A percentile compares a stretch with the other conserved stretches of the same genome.
These are phyloP conservation scores for Tetracladium marchalianum DNA, from an alignment of 495 filamentous ascomycete species.

Conservation along the genomic window DNA sequence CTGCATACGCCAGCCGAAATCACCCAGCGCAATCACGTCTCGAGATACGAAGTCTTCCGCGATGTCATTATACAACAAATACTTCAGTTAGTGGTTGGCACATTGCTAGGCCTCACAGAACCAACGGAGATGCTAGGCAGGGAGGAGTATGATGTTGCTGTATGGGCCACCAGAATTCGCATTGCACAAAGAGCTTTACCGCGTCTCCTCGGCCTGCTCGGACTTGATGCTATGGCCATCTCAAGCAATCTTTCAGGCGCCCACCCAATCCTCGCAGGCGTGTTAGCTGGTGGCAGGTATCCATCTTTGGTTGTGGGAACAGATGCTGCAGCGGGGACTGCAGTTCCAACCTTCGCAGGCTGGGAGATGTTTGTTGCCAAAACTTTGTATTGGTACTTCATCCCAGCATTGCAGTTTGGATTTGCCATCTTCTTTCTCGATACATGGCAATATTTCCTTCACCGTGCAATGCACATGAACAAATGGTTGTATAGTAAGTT, in stretches of 20 bases:
- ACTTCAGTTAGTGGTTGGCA: constrained; percentile 65
- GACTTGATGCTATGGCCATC: constrained; percentile 45
- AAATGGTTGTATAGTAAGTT: constrained; percentile 84
- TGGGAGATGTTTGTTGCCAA: constrained; percentile 74
- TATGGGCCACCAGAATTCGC: constrained; percentile 69
- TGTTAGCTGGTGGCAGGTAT: constrained; percentile 64
- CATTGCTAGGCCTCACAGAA: constrained; percentile 54
- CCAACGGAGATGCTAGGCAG: constrained; percentile 52
- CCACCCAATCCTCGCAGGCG: constrained; percentile 57
- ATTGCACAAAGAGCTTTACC: constrained; percentile 61
- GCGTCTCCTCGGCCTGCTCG: constrained; percentile 40
- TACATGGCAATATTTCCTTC: constrained; percentile 95
- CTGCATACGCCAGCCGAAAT: constrained; percentile 89
- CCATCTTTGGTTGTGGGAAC: constrained; percentile 42
- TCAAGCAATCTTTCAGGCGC: constrained; percentile 45
- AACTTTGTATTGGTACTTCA: constrained; percentile 65
- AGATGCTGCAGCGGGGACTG: constrained; percentile 27
- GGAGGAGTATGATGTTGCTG: constrained; percentile 74
- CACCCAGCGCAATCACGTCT: constrained; percentile 74
- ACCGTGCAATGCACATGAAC: constrained; percentile 90
- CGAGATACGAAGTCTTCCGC: constrained; percentile 68
- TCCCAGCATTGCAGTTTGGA: constrained; percentile 67
- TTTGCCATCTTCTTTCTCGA: constrained; percentile 68
- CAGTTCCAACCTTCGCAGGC: constrained; percentile 44
- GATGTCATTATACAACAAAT: constrained; percentile 84